phyloP scores from a whole-genome alignment of 228 moss, liverwort and hornwort species.

The Sphagnum fallax region DNA sequence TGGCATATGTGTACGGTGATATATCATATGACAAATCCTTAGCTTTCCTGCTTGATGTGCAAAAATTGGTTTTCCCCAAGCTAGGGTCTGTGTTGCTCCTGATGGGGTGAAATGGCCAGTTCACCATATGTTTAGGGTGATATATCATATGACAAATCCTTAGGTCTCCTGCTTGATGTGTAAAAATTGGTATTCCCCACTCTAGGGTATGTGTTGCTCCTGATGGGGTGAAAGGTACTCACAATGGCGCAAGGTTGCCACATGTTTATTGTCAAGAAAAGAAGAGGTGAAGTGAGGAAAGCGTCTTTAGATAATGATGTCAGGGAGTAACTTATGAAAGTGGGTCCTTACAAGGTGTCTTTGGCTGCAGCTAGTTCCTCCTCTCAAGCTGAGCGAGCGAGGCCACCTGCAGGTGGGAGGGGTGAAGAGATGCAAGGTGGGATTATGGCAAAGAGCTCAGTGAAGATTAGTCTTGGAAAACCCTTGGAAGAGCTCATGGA shows the following conservation, averaged over 20 bases:
- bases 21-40: too few relatives aligned
- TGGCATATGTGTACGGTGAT: too few relatives aligned
- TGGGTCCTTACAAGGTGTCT: not conserved
- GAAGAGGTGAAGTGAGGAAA: not conserved
- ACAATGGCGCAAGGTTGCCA: too few relatives aligned
- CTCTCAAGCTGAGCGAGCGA: slow-evolving; percentile 1
- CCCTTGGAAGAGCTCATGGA: slow-evolving; percentile 15
- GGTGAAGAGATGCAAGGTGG: slow-evolving; percentile 9
- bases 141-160: too few relatives aligned
- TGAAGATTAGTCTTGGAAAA: slow-evolving; percentile 1
- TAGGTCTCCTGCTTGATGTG: too few relatives aligned
- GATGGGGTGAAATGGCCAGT: too few relatives aligned
- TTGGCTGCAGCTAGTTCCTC: slow-evolving; percentile 3
- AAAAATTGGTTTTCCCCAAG: too few relatives aligned
- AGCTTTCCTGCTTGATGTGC: too few relatives aligned
- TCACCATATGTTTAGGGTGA: too few relatives aligned
- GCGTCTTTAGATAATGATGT: not conserved
- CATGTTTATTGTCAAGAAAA: too few relatives aligned
- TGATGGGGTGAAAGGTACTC: not conserved
- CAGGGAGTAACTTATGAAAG: not conserved
- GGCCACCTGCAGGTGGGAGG: slow-evolving; percentile 6
- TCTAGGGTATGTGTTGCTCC: not conserved
- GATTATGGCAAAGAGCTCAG: not conserved
- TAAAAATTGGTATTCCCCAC: too few relatives aligned
- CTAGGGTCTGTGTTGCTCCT: too few relatives aligned